These are phyloP conservation scores for Lepidopterella palustris DNA, from an alignment of 495 filamentous ascomycete genomes.

Conservation along the genomic window DNA sequence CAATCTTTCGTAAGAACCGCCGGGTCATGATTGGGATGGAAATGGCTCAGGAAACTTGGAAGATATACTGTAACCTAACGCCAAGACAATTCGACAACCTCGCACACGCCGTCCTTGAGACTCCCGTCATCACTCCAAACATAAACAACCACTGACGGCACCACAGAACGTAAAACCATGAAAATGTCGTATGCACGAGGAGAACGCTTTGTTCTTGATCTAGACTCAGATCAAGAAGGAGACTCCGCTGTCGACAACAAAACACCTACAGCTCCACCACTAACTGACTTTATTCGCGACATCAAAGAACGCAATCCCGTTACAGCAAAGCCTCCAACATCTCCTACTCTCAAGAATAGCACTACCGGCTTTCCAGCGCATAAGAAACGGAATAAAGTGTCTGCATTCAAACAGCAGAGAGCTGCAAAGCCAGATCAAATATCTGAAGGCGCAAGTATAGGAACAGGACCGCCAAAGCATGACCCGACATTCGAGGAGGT, in stretches of 20 bases:
- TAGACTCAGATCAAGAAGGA: constrained; percentile 13
- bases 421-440: constrained; percentile 6
- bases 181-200: constrained; percentile 24
- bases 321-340: constrained; percentile 53
- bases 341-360: constrained; percentile 52
- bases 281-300: constrained; percentile 55
- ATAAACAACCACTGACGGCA: no score
- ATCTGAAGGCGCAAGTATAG: neutral
- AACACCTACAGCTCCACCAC: neutral
- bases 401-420: constrained; percentile 69
- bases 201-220: constrained; percentile 22
- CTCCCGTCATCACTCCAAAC: no score
- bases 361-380: constrained; percentile 79
- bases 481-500: constrained; percentile 29
- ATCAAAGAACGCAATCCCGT: constrained; percentile 64
- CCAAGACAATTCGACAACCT: no score
- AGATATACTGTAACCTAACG: no score
- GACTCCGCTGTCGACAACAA: neutral
- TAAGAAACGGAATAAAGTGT: constrained; percentile 64
- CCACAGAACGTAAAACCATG: neutral
- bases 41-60: no score
- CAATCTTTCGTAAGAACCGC: no score
- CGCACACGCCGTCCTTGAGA: no score
- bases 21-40: no score
- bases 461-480: neutral